Percentiles rank a stretch among this genome's conserved stretches.
Conservation (phyloP, 805 yeast genomes). For the Kodamaea neixiangensis region DNA sequence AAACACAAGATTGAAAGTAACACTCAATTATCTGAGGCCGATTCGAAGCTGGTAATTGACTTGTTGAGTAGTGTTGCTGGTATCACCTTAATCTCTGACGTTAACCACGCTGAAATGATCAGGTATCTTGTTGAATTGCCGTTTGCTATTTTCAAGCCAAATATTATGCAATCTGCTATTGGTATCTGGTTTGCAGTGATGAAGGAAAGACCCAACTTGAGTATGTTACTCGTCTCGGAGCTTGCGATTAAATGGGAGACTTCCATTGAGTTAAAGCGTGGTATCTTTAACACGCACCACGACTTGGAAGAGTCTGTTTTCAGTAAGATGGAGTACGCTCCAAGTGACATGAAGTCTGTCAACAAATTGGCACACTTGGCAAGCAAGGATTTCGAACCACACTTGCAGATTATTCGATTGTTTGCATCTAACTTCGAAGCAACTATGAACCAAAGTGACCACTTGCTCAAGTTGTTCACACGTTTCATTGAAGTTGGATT, state of each 20-base stretch:
- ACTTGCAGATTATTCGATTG: conserved; percentile 64
- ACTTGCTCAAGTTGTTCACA: conserved; percentile 68
- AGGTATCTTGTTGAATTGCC: conserved; percentile 67
- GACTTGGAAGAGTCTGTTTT: conserved; percentile 65
- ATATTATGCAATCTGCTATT: conserved; percentile 62
- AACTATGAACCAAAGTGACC: conserved; percentile 68
- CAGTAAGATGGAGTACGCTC: conserved; percentile 83
- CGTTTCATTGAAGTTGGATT: conserved; percentile 60
- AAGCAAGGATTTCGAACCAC: conserved; percentile 60
- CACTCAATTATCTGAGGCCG: background rate
- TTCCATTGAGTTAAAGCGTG: conserved; percentile 58
- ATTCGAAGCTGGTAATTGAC: conserved; percentile 10
- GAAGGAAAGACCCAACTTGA: conserved; percentile 60
- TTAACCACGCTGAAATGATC: conserved; percentile 48
- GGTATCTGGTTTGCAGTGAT: conserved; percentile 81
- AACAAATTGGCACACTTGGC: conserved; percentile 53
- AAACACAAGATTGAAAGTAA: conserved; percentile 7
- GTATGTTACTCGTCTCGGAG: conserved; percentile 65
- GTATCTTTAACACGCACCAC: conserved; percentile 59
- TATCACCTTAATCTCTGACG: conserved; percentile 31
- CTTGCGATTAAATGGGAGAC: conserved; percentile 69
- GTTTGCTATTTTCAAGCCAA: conserved; percentile 61
- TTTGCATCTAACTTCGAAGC: conserved; percentile 81
- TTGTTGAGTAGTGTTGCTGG: conserved; percentile 50
- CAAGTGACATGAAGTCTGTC: conserved; percentile 66